Percentiles rank a stretch among this genome's conserved stretches.
phyloP scores from a whole-genome alignment of 176 grass and related monocot species.

The Aechmea fasciata region DNA sequence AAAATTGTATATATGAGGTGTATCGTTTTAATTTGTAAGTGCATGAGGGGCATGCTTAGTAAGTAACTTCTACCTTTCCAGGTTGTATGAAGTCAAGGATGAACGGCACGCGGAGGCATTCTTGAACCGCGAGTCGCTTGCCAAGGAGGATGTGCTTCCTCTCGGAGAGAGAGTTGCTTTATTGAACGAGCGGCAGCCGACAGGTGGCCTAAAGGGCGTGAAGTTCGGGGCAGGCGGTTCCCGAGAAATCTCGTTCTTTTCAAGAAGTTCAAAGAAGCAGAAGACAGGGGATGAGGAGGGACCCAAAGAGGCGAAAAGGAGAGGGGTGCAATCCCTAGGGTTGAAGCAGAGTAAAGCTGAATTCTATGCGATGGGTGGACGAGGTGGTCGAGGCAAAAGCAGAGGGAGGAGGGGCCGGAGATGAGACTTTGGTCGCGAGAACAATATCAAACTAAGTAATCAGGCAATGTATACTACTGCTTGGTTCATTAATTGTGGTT shows the following conservation, averaged over 20 bases:
- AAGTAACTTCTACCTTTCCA: conserved; percentile 18
- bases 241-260: conserved; percentile 48
- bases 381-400: background rate
- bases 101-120: conserved; percentile 82
- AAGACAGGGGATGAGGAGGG: conserved; percentile 29
- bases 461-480: too few species aligned
- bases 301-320: conserved; percentile 34
- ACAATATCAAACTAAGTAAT: too few species aligned
- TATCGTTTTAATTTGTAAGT: background rate
- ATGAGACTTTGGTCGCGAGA: background rate
- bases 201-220: conserved; percentile 24
- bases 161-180: conserved; percentile 54
- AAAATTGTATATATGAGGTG: background rate
- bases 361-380: conserved; percentile 58
- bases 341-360: conserved; percentile 64
- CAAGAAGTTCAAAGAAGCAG: conserved; percentile 43
- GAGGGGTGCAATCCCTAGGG: conserved; percentile 51
- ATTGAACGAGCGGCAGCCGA: conserved; percentile 28
- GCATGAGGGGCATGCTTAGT: conserved; percentile 15
- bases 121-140: conserved; percentile 48
- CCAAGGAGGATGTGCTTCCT: conserved; percentile 45
- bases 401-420: background rate
- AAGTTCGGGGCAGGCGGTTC: conserved; percentile 76
- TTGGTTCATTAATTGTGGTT: too few species aligned
- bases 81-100: conserved; percentile 90